phyloP scores from a whole-genome alignment of 352 stramenopile species.

The Plasmopara halstedii region DNA sequence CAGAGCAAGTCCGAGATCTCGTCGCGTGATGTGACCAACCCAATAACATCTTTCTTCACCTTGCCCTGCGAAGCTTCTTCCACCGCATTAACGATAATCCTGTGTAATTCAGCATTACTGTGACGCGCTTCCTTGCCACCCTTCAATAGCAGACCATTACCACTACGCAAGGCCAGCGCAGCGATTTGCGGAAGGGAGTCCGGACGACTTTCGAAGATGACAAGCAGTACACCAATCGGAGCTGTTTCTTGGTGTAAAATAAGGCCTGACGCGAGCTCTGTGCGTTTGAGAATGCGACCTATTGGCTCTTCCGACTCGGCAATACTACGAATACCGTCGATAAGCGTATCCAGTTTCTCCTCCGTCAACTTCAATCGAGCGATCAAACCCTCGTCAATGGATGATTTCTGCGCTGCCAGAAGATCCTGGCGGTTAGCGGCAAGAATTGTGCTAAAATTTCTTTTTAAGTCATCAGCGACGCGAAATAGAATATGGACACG shows the following conservation, averaged over 20 bases:
- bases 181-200: conserved; percentile 96
- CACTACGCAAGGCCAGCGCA: conserved; percentile 90
- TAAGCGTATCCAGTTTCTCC: conserved; percentile 92
- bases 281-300: conserved; percentile 65
- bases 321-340: conserved; percentile 92
- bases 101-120: conserved; percentile 89
- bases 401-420: conserved; percentile 56
- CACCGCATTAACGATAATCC: conserved; percentile 92
- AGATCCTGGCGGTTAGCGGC: conserved; percentile 92
- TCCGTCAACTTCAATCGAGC: conserved; percentile 85
- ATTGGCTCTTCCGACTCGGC: conserved; percentile 73
- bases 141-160: conserved; percentile 96
- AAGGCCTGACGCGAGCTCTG: conserved; percentile 89
- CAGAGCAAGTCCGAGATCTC: conserved; percentile 91
- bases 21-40: conserved; percentile 91
- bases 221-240: conserved; percentile 95
- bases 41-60: conserved; percentile 91
- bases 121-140: conserved; percentile 93
- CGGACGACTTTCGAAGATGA: conserved; percentile 97
- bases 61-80: conserved; percentile 78
- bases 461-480: conserved; percentile 83
- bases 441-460: conserved; percentile 80
- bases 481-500: conserved; percentile 83
- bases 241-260: conserved; percentile 91
- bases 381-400: conserved; percentile 58